phyloP scores from a whole-genome alignment of 2,329 filamentous ascomycete species.

The Stylonectria norvegica region DNA sequence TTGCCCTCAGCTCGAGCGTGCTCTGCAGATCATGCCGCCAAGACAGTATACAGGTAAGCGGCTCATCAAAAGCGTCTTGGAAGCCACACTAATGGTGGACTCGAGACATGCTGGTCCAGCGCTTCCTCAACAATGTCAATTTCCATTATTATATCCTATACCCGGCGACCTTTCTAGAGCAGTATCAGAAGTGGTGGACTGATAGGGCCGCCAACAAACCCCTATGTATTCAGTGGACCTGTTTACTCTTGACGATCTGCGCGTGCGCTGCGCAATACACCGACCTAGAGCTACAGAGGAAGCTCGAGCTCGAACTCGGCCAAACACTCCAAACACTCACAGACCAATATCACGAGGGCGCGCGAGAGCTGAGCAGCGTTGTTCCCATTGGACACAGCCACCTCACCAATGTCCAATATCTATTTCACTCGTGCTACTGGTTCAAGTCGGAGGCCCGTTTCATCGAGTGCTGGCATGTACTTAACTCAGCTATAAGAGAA shows the following conservation, averaged over 20 bases:
- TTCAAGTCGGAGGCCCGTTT: constrained; percentile 36
- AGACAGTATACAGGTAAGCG: constrained; percentile 34
- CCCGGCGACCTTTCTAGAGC: constrained; percentile 33
- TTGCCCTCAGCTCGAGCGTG: constrained; percentile 31
- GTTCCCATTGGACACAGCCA: constrained; percentile 34
- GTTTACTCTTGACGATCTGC: constrained; percentile 37
- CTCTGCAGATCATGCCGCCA: constrained; percentile 31
- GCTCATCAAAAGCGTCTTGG: background rate
- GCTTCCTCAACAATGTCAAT: constrained; percentile 37
- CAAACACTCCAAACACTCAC: constrained; percentile 27
- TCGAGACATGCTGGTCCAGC: constrained; percentile 37
- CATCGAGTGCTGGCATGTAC: constrained; percentile 36
- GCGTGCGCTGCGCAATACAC: constrained; percentile 37
- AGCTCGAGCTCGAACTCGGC: constrained; percentile 31
- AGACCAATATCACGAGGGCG: constrained; percentile 33
- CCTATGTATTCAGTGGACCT: constrained; percentile 37
- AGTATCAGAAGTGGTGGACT: constrained; percentile 37
- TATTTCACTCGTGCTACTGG: constrained; percentile 38
- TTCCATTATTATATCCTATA: constrained; percentile 40
- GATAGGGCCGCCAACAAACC: constrained; percentile 27
- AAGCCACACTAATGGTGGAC: constrained; percentile 4
- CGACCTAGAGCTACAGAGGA: constrained; percentile 28
- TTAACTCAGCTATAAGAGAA: constrained; percentile 34
- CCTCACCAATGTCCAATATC: constrained; percentile 33
- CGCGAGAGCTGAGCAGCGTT: constrained; percentile 31